Evolutionary conservation across 2,329 filamentous ascomycete species (phyloP).

Genomic region (Penicillium sclerotiorum): DNA sequence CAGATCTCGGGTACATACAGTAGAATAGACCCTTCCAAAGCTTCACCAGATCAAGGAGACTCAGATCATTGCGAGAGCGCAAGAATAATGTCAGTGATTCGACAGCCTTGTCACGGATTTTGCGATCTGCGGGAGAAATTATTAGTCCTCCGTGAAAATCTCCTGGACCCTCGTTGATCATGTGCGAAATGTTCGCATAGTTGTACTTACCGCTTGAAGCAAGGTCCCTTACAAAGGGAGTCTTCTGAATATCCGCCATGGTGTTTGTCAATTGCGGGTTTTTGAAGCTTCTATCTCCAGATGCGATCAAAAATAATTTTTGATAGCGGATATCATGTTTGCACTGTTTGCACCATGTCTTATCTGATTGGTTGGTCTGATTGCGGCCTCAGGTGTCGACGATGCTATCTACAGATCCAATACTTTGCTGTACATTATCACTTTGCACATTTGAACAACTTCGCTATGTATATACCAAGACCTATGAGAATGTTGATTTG

Average conservation of each 20-base stretch:
- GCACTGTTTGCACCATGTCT: conserved; percentile 21
- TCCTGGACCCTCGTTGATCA: neutral
- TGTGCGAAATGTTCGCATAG: neutral
- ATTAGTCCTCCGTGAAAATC: neutral
- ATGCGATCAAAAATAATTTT: conserved; percentile 31
- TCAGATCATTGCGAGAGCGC: conserved; percentile 62
- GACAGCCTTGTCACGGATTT: conserved; percentile 75
- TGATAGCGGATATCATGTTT: conserved; percentile 1
- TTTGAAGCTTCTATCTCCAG: neutral
- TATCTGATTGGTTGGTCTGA: too few relatives aligned
- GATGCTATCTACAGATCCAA: too few relatives aligned
- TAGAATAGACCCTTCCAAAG: conserved; percentile 96
- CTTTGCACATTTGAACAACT: too few relatives aligned
- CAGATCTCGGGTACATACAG: conserved; percentile 48
- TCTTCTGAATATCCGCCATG: conserved; percentile 50
- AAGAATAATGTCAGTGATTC: conserved; percentile 78
- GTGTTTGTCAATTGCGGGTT: conserved; percentile 12
- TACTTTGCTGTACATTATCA: too few relatives aligned
- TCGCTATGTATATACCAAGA: too few relatives aligned
- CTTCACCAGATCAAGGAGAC: conserved; percentile 74
- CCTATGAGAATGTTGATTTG: too few relatives aligned
- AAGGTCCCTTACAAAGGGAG: conserved; percentile 78
- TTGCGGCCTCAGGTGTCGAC: too few relatives aligned
- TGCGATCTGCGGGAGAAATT: conserved; percentile 63
- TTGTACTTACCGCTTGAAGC: conserved; percentile 71